Evolutionary conservation across 2,329 filamentous ascomycete genomes (phyloP).

Genomic region (Trichoderma sp.): DNA sequence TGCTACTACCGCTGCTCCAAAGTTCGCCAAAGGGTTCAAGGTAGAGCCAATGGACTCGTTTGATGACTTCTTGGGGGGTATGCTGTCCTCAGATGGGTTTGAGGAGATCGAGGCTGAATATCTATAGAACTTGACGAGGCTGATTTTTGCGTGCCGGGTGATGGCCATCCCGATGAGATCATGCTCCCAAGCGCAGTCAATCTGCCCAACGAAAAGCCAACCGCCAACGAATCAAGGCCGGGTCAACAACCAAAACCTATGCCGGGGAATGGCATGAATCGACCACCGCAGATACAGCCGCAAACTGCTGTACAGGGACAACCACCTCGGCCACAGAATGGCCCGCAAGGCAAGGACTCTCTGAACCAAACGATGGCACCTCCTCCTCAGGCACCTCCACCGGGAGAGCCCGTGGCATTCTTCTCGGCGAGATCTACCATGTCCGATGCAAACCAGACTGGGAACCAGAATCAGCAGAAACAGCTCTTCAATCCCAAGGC

Average conservation of each 20-base stretch:
- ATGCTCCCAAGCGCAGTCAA: constrained; percentile 43
- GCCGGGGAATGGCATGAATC: constrained; percentile 22
- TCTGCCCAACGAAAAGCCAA: constrained; percentile 23
- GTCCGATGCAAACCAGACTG: constrained; percentile 37
- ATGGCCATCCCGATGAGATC: constrained; percentile 76
- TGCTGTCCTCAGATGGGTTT: constrained; percentile 37
- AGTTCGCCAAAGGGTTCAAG: constrained; percentile 25
- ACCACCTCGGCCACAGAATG: constrained; percentile 24
- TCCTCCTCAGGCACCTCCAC: constrained; percentile 32
- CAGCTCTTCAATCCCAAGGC: constrained; percentile 69
- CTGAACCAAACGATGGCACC: constrained; percentile 26
- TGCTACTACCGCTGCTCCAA: not conserved
- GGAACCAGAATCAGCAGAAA: constrained; percentile 34
- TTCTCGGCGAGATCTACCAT: constrained; percentile 61
- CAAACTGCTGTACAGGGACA: constrained; percentile 35
- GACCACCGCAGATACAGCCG: constrained; percentile 31
- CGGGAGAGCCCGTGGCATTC: constrained; percentile 54
- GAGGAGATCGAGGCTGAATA: constrained; percentile 38
- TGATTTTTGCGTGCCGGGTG: constrained; percentile 67
- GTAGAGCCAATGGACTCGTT: constrained; percentile 44
- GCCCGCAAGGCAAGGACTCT: constrained; percentile 18
- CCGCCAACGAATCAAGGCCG: constrained; percentile 23
- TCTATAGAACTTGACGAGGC: constrained; percentile 68
- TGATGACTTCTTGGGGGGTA: constrained; percentile 51
- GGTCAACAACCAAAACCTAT: constrained; percentile 23